Evolutionary conservation across 2,329 filamentous ascomycete species (phyloP).

Genomic region (Curvularia sp.): DNA sequence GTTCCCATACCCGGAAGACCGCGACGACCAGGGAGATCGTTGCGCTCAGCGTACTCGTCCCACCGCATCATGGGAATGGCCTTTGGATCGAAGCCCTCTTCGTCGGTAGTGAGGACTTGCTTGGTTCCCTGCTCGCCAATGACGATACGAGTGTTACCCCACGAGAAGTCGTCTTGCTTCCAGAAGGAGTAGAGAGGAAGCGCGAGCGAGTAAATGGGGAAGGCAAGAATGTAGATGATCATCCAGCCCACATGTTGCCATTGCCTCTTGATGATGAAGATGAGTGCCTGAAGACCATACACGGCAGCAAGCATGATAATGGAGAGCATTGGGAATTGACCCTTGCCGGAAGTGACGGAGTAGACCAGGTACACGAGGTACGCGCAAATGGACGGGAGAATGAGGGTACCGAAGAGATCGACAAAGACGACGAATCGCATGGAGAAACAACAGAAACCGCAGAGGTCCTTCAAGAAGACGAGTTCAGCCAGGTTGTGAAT

Average conservation of each 20-base stretch:
- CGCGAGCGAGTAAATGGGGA: slow-evolving; percentile 89
- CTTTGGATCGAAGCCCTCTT: slow-evolving; percentile 86
- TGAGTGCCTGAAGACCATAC: slow-evolving; percentile 93
- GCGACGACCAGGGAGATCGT: slow-evolving; percentile 90
- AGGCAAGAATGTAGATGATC: slow-evolving; percentile 97
- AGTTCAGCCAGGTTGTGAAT: slow-evolving; percentile 95
- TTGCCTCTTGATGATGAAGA: slow-evolving; percentile 95
- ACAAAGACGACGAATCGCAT: slow-evolving; percentile 98
- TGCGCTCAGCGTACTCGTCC: slow-evolving; percentile 91
- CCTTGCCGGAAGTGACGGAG: slow-evolving; percentile 69
- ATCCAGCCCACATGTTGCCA: slow-evolving; percentile 99
- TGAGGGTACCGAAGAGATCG: slow-evolving; percentile 90
- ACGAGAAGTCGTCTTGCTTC: slow-evolving; percentile 98
- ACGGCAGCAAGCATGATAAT: slow-evolving; percentile 88
- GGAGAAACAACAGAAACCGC: slow-evolving; percentile 97
- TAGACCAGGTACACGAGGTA: slow-evolving; percentile 93
- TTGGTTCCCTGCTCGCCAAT: slow-evolving; percentile 92
- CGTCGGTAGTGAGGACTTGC: slow-evolving; percentile 82
- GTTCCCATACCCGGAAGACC: slow-evolving; percentile 61
- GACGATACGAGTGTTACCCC: slow-evolving; percentile 98
- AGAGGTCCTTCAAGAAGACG: slow-evolving; percentile 89
- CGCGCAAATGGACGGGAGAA: slow-evolving; percentile 85
- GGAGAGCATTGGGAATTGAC: slow-evolving; percentile 84
- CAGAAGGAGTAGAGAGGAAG: slow-evolving; percentile 98
- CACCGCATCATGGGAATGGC: slow-evolving; percentile 94